These are phyloP conservation scores for Penicillium sp. DNA, from an alignment of 2,329 filamentous ascomycete species.

Conservation along the genomic window DNA sequence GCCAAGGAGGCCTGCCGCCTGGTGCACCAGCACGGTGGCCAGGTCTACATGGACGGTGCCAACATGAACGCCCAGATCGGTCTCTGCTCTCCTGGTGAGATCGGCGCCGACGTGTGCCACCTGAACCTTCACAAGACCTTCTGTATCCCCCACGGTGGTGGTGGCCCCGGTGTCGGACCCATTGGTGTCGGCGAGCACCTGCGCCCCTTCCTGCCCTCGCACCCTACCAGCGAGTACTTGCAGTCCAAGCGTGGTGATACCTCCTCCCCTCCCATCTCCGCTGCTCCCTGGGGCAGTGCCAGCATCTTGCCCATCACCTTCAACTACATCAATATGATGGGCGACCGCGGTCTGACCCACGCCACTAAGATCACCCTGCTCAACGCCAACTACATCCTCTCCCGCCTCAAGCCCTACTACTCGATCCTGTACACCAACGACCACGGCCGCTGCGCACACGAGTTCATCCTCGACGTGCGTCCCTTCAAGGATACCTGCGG, in stretches of 20 bases:
- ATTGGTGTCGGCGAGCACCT: conserved; percentile 88
- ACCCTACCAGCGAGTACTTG: conserved; percentile 57
- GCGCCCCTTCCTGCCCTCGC: conserved; percentile 69
- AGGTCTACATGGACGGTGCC: conserved; percentile 98
- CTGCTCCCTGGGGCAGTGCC: conserved; percentile 81
- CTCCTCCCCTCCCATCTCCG: conserved; percentile 69
- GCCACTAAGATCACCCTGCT: conserved; percentile 91
- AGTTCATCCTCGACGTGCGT: conserved; percentile 91
- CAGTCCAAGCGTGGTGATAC: conserved; percentile 38
- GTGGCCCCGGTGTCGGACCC: conserved; percentile 88
- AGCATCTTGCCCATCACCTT: conserved; percentile 92
- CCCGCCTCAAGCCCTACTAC: conserved; percentile 81
- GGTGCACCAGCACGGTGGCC: conserved; percentile 82
- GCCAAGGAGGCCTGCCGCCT: conserved; percentile 81
- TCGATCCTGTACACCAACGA: conserved; percentile 90
- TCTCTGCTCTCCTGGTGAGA: conserved; percentile 88
- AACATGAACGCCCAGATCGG: conserved; percentile 99
- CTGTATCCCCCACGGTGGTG: conserved; percentile 94
- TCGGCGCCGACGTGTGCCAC: conserved; percentile 95
- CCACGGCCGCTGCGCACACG: conserved; percentile 85
- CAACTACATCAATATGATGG: conserved; percentile 96
- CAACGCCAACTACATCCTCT: conserved; percentile 95
- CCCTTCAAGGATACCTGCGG: conserved; percentile 79
- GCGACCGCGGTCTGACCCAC: conserved; percentile 73
- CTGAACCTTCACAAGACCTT: conserved; percentile 98